Conservation (phyloP, 441 rosid species). For the Melastoma candidum region DNA sequence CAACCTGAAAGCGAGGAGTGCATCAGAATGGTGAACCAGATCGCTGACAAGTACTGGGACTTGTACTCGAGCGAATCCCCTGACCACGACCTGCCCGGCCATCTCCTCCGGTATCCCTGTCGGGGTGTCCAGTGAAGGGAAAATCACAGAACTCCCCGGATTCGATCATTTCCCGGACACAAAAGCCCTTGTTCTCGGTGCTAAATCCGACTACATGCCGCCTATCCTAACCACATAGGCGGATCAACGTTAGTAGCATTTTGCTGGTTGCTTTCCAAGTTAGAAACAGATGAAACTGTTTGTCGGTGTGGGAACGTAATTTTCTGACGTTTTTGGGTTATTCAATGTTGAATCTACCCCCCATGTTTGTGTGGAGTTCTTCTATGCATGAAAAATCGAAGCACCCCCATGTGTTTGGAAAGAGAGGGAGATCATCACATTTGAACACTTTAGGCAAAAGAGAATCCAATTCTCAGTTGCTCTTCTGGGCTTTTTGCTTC, state of each 20-base stretch:
- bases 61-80: conserved; percentile 75
- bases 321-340: no score
- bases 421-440: no score
- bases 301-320: no score
- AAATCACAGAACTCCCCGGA: conserved; percentile 65
- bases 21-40: conserved; percentile 57
- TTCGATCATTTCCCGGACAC: conserved; percentile 78
- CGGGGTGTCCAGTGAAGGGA: conserved; percentile 55
- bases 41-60: conserved; percentile 89
- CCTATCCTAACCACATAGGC: conserved; percentile 81
- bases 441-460: no score
- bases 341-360: no score
- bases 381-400: no score
- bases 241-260: not conserved
- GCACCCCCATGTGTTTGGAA: no score
- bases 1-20: conserved; percentile 62
- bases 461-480: no score
- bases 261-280: not conserved
- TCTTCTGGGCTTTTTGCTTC: no score
- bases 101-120: conserved; percentile 81
- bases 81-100: conserved; percentile 84
- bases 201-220: conserved; percentile 84
- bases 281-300: no score
- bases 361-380: no score
- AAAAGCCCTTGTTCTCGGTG: conserved; percentile 74